Base-by-base conservation (phyloP, 306 rosid species). In the Cicer chorassanicum region DNA sequence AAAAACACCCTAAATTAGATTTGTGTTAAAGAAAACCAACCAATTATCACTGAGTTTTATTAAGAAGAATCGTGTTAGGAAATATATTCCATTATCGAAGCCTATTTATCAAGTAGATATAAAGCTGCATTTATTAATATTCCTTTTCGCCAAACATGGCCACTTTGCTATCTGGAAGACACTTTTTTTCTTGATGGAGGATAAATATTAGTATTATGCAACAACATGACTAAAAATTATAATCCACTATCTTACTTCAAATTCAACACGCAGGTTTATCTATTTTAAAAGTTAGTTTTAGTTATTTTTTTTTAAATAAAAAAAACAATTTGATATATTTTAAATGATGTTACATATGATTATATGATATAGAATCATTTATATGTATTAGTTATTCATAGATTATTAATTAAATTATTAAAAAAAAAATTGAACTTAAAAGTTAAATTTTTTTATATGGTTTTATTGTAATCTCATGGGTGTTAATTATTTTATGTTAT, bases 11-110 rank as follows among this genome's bases (percentile, higher is more conserved):
- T 16, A 69, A 64, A 16, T 59, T 7, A 59, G 10, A 72, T 66
- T 72, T 45, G 56, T 19, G 11, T 45, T 21, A 72, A 79, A 72
- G 44, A 36, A 16, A 71, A 54, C 62, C 64, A 73, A 57, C 74
- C 70, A 73, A 39, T 16, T 55, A 66, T 72, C 41, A 29, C 12
- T 18, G n/a, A 38, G 42, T 39, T 57, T 67, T 50, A 15, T 38
- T 60, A 34, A 39, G n/a, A 39, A 7, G 48, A 45, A 36, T 7
- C 15, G 14, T 34, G 9, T 65, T 39, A 21, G 56, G 8, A 66
- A 72, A 79, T 29, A 50, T 42, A 43, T 41, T 78, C 43, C 29
- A 4, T 55, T 43, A 57, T 59, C 9, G 69, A 57, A 48, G 11
- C 72, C 21, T 38, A 29, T 42, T 65, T 69, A 60, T 39, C 77